Conservation (phyloP, 73 alveolate genomes). For the Blepharisma stoltei region DNA sequence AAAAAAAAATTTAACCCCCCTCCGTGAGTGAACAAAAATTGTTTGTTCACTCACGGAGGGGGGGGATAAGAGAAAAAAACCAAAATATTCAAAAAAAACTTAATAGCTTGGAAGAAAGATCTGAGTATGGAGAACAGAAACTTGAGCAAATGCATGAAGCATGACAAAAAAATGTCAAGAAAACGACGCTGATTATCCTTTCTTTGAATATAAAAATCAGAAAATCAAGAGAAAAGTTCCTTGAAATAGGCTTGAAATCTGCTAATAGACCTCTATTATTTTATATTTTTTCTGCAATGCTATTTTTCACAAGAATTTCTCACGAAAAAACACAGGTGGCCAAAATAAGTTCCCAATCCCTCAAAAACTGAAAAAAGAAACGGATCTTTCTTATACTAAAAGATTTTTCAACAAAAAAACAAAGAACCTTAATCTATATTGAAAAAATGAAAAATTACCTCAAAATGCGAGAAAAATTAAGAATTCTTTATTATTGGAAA, state of each 20-base stretch:
- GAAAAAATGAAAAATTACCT: background rate
- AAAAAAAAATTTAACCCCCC: too few relatives aligned
- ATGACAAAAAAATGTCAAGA: background rate
- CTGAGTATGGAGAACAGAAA: background rate
- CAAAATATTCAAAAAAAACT: background rate
- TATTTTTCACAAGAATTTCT: background rate
- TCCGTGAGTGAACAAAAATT: too few relatives aligned
- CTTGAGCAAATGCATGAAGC: background rate
- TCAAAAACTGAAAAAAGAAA: background rate
- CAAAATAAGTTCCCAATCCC: background rate
- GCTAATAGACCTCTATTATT: background rate
- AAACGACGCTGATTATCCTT: background rate
- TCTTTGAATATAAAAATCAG: background rate
- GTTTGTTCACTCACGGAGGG: too few relatives aligned
- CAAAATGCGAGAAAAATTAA: background rate
- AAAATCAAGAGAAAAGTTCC: background rate
- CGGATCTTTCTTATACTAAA: background rate
- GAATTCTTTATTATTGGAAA: background rate
- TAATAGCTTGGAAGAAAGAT: background rate
- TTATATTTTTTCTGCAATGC: background rate
- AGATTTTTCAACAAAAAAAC: background rate
- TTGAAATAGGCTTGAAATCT: background rate
- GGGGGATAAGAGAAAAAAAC: too few relatives aligned
- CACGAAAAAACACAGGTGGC: background rate
- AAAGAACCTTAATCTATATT: background rate